Conservation (phyloP, 2,329 filamentous ascomycete genomes). For the Coniochaeta sp. region DNA sequence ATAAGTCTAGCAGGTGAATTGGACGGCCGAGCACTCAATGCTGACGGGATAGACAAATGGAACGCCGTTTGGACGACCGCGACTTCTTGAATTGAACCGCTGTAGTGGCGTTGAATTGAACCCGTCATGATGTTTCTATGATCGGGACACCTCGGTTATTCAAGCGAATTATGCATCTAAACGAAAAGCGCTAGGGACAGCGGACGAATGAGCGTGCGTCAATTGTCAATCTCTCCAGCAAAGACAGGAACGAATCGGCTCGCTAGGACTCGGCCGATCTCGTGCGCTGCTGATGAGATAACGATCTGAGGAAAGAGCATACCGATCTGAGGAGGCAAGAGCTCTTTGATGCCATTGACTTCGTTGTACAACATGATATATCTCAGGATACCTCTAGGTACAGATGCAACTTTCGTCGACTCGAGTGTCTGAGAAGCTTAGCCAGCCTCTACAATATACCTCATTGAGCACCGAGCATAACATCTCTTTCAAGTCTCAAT, state of each 20-base stretch:
- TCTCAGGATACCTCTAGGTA: too few relatives aligned
- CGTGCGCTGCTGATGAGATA: neutral
- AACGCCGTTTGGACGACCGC: conserved; percentile 1
- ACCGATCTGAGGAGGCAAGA: too few relatives aligned
- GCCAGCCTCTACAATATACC: too few relatives aligned
- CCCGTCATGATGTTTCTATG: conserved; percentile 1
- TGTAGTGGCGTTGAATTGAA: conserved; percentile 1
- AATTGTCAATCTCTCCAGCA: conserved; percentile 1
- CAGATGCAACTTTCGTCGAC: too few relatives aligned
- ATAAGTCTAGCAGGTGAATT: neutral
- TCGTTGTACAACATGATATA: too few relatives aligned
- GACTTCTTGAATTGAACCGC: neutral
- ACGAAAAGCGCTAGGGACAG: neutral
- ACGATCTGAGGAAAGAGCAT: too few relatives aligned
- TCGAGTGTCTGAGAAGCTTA: too few relatives aligned
- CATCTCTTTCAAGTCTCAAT: too few relatives aligned
- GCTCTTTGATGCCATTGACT: too few relatives aligned
- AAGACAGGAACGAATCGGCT: neutral
- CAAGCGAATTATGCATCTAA: conserved; percentile 2
- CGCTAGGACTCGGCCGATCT: neutral
- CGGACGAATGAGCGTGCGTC: neutral
- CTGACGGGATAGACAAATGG: neutral
- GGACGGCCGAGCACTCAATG: neutral
- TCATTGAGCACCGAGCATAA: too few relatives aligned
- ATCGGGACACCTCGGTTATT: conserved; percentile 3